Conservation (phyloP, 805 yeast genomes). For the Saturnispora ahearnii region DNA sequence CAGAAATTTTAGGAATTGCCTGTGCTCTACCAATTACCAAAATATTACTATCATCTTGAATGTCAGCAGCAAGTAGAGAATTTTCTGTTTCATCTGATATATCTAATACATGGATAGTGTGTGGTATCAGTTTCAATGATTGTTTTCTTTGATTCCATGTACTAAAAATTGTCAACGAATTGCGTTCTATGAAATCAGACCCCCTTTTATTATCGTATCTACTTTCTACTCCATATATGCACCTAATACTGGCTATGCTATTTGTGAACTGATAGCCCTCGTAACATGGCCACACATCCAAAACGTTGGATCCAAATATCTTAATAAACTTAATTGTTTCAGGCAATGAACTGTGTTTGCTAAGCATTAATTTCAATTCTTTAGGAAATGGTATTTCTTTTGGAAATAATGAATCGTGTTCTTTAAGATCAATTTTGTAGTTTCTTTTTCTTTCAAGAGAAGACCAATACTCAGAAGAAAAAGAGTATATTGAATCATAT, state of each 20-base stretch:
- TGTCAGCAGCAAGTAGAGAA: background rate
- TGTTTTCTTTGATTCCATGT: background rate
- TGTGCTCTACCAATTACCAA: background rate
- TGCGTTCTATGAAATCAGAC: background rate
- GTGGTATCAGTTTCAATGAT: background rate
- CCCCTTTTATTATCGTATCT: background rate
- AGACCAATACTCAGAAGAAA: background rate
- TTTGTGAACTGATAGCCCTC: background rate
- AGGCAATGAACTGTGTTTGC: background rate
- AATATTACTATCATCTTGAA: background rate
- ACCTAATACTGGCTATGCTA: background rate
- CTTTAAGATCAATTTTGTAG: background rate
- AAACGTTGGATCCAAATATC: background rate
- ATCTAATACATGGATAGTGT: background rate
- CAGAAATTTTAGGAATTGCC: background rate
- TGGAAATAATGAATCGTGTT: background rate
- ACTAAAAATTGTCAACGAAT: background rate
- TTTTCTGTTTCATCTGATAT: background rate
- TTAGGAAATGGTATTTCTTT: background rate
- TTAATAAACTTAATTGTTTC: background rate
- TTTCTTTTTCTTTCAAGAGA: background rate
- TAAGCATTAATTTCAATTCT: background rate
- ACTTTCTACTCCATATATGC: background rate
- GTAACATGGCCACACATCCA: background rate
- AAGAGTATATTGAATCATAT: background rate